Conservation (phyloP, 495 filamentous ascomycete genomes). For the Aspergillus hancockii region DNA sequence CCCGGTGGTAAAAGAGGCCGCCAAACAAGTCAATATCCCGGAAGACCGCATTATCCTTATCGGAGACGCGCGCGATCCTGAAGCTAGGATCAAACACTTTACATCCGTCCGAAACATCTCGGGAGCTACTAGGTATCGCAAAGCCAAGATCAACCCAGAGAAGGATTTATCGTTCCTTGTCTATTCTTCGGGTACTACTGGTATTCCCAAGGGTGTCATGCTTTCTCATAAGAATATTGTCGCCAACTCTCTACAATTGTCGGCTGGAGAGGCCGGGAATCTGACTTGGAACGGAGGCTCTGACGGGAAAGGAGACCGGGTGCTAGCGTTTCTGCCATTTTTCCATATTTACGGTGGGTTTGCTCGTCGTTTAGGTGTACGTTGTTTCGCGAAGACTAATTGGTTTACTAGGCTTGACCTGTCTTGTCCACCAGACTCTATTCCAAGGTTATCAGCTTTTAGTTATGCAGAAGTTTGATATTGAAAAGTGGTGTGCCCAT, state of each 20-base stretch:
- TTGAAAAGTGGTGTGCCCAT: constrained; percentile 72
- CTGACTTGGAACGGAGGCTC: constrained; percentile 59
- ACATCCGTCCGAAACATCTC: constrained; percentile 64
- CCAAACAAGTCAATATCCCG: constrained; percentile 64
- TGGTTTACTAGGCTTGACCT: constrained; percentile 64
- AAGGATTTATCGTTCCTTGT: constrained; percentile 66
- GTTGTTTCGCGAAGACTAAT: constrained; percentile 27
- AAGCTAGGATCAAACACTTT: constrained; percentile 70
- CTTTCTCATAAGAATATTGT: constrained; percentile 81
- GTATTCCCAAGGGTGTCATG: constrained; percentile 91
- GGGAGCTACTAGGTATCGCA: constrained; percentile 46
- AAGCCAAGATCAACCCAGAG: constrained; percentile 45
- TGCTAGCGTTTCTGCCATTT: constrained; percentile 85
- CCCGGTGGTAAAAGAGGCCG: constrained; percentile 63
- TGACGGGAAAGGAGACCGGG: constrained; percentile 65
- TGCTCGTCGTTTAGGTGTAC: not conserved
- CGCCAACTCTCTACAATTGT: constrained; percentile 63
- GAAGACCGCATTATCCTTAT: constrained; percentile 70
- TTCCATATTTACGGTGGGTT: constrained; percentile 86
- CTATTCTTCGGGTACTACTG: constrained; percentile 90
- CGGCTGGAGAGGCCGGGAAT: constrained; percentile 58
- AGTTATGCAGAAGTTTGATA: constrained; percentile 83
- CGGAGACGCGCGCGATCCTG: constrained; percentile 68
- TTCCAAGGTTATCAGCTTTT: constrained; percentile 68
- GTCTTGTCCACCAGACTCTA: constrained; percentile 62